These are phyloP conservation scores for Akanthomyces muscarius DNA, from an alignment of 2,329 filamentous ascomycete genomes.

Conservation along the genomic window DNA sequence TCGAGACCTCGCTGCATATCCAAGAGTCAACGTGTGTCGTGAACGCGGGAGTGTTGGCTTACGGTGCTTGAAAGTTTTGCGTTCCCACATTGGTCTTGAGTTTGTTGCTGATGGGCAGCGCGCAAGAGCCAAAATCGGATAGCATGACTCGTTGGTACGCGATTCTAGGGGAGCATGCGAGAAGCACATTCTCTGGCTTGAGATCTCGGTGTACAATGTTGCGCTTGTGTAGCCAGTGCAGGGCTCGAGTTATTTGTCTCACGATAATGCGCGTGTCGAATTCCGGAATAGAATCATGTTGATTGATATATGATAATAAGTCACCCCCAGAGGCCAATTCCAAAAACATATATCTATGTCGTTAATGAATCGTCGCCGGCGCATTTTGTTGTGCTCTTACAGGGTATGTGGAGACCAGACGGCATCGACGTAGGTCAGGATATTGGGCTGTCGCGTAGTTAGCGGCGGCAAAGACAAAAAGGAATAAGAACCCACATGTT, in stretches of 20 bases:
- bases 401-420: constrained; percentile 45
- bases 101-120: constrained; percentile 37
- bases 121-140: constrained; percentile 50
- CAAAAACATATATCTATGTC: constrained; percentile 49
- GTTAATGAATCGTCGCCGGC: constrained; percentile 1
- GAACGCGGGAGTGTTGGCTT: constrained; percentile 23
- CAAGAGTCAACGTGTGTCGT: constrained; percentile 8
- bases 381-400: constrained; percentile 30
- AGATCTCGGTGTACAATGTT: constrained; percentile 50
- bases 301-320: constrained; percentile 45
- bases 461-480: neutral
- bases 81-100: constrained; percentile 46
- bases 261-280: constrained; percentile 43
- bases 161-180: constrained; percentile 42
- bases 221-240: constrained; percentile 46
- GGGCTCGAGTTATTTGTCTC: constrained; percentile 43
- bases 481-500: constrained; percentile 43
- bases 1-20: constrained; percentile 11
- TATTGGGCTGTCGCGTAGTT: constrained; percentile 44
- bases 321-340: constrained; percentile 55
- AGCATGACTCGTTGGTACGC: constrained; percentile 44
- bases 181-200: constrained; percentile 52
- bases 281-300: constrained; percentile 35
- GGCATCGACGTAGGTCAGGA: constrained; percentile 49
- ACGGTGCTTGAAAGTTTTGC: constrained; percentile 47